These are phyloP conservation scores for Limonium bicolor DNA, from an alignment of 148 eudicot genomes.

Conservation along the genomic window DNA sequence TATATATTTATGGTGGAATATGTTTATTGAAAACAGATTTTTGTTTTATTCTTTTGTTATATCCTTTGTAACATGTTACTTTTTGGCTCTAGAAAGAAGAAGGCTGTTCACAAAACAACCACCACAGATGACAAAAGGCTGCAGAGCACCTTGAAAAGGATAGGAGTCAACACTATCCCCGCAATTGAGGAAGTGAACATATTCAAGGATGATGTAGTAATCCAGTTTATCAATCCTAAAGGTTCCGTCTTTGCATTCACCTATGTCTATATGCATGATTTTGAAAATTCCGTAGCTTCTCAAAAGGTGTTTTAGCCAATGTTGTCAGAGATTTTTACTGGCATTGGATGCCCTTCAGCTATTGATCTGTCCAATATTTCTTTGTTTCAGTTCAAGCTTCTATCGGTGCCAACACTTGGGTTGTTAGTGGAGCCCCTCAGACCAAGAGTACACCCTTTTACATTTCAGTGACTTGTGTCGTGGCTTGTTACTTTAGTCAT, in stretches of 20 bases:
- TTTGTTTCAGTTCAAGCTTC: slow-evolving; percentile 70
- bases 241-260: slow-evolving; percentile 16
- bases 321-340: neutral
- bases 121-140: slow-evolving; percentile 86
- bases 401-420: slow-evolving; percentile 85
- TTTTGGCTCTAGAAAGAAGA: slow-evolving; percentile 62
- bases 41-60: neutral
- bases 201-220: slow-evolving; percentile 77
- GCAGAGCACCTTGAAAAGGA: slow-evolving; percentile 77
- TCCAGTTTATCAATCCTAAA: slow-evolving; percentile 68
- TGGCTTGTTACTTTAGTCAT: neutral
- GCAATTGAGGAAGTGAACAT: slow-evolving; percentile 83
- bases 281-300: neutral
- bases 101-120: slow-evolving; percentile 81
- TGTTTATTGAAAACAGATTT: no score
- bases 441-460: slow-evolving; percentile 45
- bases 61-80: neutral
- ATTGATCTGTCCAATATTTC: neutral
- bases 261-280: neutral
- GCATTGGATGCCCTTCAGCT: neutral
- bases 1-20: no score
- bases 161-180: slow-evolving; percentile 73
- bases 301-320: neutral
- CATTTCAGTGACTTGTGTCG: neutral
- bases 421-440: slow-evolving; percentile 83